phyloP scores from a whole-genome alignment of 202 grass and related monocot genomes.

The Elaeis oleifera region DNA sequence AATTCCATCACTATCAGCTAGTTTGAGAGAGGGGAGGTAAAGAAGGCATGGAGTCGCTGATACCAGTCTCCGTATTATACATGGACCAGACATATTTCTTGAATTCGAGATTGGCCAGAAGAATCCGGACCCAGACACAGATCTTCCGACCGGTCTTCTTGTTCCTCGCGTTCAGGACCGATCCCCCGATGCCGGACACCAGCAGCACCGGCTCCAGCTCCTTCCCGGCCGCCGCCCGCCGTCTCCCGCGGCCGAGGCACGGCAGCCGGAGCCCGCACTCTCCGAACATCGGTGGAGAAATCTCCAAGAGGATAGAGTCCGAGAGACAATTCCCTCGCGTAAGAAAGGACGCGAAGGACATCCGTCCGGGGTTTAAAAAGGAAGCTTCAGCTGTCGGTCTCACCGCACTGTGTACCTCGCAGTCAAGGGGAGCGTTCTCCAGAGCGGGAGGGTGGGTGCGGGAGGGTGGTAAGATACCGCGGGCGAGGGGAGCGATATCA shows the following conservation, averaged over 20 bases:
- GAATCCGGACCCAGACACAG: constrained; percentile 75
- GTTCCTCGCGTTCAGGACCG: constrained; percentile 69
- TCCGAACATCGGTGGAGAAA: constrained; percentile 23
- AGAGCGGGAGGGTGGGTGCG: too few relatives aligned
- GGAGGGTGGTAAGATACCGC: too few relatives aligned
- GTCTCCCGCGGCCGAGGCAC: constrained; percentile 35
- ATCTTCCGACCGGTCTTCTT: constrained; percentile 45
- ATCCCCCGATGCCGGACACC: constrained; percentile 88
- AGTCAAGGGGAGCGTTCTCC: too few relatives aligned
- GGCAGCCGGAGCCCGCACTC: constrained; percentile 34
- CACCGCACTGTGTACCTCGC: too few relatives aligned
- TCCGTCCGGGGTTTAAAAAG: too few relatives aligned
- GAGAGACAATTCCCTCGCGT: too few relatives aligned
- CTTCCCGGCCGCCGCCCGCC: not conserved
- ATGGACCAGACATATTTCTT: constrained; percentile 87
- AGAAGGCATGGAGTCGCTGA: not conserved
- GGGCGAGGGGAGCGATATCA: too few relatives aligned
- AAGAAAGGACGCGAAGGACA: too few relatives aligned
- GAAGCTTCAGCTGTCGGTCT: too few relatives aligned
- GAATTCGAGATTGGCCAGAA: constrained; percentile 79
- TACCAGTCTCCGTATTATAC: constrained; percentile 67
- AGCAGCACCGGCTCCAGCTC: constrained; percentile 63
- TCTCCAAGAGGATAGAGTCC: too few relatives aligned
- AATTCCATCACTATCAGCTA: too few relatives aligned
- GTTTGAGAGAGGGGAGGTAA: too few relatives aligned